Evolutionary conservation across 306 rosid genomes (phyloP).

Genomic region (Citrullus mucosospermus): DNA sequence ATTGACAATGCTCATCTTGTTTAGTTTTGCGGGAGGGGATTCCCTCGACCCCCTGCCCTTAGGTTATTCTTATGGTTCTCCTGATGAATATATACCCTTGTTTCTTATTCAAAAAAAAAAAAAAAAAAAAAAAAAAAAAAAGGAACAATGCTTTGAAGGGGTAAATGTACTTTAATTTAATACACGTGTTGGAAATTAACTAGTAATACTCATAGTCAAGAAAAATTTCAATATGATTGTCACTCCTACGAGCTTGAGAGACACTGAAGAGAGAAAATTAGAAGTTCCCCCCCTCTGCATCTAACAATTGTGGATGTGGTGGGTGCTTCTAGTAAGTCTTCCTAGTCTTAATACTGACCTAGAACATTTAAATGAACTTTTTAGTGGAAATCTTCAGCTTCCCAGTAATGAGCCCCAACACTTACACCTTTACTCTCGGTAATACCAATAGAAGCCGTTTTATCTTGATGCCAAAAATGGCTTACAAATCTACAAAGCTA

Average conservation of each 20-base stretch:
- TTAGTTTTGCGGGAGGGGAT: too few species aligned
- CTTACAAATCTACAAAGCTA: not conserved
- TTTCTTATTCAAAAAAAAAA: too few species aligned
- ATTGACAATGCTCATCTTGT: too few species aligned
- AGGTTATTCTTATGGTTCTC: too few species aligned
- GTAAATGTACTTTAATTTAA: not conserved
- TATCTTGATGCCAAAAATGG: not conserved
- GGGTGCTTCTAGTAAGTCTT: not conserved
- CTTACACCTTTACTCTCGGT: not conserved
- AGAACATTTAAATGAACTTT: too few species aligned
- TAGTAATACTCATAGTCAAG: not conserved
- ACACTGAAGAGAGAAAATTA: not conserved
- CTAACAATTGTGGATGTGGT: not conserved
- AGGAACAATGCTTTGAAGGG: not conserved
- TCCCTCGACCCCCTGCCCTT: too few species aligned
- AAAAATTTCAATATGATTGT: not conserved
- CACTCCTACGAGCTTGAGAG: not conserved
- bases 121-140: too few species aligned
- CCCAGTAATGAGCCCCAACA: not conserved
- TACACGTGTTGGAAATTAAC: not conserved
- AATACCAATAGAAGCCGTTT: not conserved
- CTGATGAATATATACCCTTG: too few species aligned
- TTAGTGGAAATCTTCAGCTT: not conserved
- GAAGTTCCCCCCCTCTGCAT: not conserved
- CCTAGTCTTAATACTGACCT: too few species aligned